Conservation (phyloP, 2,329 filamentous ascomycete genomes). For the Pseudopyrenochaeta lycopersici region DNA sequence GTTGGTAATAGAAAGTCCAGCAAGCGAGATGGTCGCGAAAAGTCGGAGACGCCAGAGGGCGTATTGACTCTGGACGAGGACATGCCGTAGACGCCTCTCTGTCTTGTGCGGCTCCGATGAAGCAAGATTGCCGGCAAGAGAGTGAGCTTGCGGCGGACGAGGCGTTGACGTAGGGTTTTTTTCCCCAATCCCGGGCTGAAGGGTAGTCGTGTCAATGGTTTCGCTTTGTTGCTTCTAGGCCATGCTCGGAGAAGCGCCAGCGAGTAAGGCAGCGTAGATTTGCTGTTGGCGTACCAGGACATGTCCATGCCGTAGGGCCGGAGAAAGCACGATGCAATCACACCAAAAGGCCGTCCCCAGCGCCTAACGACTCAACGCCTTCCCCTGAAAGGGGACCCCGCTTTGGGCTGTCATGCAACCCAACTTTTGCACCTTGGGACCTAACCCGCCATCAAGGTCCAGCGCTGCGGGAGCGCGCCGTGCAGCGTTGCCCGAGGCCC, state of each 20-base stretch:
- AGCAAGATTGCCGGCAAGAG: no score
- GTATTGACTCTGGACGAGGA: neutral
- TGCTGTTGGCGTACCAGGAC: neutral
- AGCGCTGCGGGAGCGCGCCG: constrained; percentile 41
- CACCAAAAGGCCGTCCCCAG: neutral
- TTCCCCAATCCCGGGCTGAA: no score
- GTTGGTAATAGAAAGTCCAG: neutral
- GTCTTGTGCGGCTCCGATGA: no score
- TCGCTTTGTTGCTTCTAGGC: neutral
- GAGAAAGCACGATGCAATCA: neutral
- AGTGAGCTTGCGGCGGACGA: no score
- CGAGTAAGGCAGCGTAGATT: no score
- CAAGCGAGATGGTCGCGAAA: neutral
- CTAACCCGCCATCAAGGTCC: constrained; percentile 24
- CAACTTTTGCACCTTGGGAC: constrained; percentile 9
- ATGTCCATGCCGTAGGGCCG: neutral
- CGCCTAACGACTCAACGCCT: neutral
- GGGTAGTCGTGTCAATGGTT: no score
- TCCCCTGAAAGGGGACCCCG: constrained; percentile 28
- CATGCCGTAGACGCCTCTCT: neutral
- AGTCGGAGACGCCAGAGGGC: neutral
- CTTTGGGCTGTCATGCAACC: constrained; percentile 30
- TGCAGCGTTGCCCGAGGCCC: constrained; percentile 28
- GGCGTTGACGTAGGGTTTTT: no score
- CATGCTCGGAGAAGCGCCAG: no score